A percentile compares a stretch with the other conserved stretches of the same genome.
phyloP scores from a whole-genome alignment of 2,329 filamentous ascomycete genomes.

The Lachnellula subtilissima region DNA sequence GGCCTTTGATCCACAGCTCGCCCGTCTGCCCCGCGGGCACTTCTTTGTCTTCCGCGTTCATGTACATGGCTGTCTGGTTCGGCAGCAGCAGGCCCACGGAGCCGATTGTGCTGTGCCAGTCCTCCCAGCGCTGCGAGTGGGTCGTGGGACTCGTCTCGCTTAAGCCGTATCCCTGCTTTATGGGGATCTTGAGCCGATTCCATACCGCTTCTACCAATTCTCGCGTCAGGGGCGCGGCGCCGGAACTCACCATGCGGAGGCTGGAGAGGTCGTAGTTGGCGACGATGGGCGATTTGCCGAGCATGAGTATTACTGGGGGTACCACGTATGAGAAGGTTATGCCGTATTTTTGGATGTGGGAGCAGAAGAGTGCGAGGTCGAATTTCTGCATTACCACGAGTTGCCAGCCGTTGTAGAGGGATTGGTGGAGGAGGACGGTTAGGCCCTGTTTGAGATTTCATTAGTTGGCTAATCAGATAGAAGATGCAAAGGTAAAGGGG shows the following conservation, averaged over 20 bases:
- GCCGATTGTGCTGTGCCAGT: conserved; percentile 73
- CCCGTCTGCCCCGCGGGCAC: conserved; percentile 59
- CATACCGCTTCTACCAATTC: conserved; percentile 77
- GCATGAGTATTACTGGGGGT: conserved; percentile 74
- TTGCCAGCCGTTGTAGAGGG: conserved; percentile 60
- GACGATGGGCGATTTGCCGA: conserved; percentile 75
- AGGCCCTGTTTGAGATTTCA: conserved; percentile 45
- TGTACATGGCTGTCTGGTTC: conserved; percentile 77
- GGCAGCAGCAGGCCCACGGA: conserved; percentile 73
- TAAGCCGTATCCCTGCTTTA: conserved; percentile 92
- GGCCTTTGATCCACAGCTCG: conserved; percentile 74
- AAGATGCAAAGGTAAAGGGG: background rate
- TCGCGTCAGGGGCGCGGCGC: conserved; percentile 75
- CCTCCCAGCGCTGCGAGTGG: conserved; percentile 66
- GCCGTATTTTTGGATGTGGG: conserved; percentile 65
- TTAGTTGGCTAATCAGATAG: conserved; percentile 1
- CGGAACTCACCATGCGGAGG: conserved; percentile 79
- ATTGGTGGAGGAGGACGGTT: conserved; percentile 65
- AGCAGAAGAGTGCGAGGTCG: conserved; percentile 74
- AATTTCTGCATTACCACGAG: conserved; percentile 74
- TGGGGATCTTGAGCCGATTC: conserved; percentile 66
- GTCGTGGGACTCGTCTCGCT: conserved; percentile 81
- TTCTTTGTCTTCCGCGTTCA: conserved; percentile 59
- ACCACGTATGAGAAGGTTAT: conserved; percentile 79
- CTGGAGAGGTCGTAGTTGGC: conserved; percentile 75